Evolutionary conservation across 345 rosid genomes (phyloP), one percentile per base, ranked within the genome.

Genomic region (Adansonia digitata): DNA sequence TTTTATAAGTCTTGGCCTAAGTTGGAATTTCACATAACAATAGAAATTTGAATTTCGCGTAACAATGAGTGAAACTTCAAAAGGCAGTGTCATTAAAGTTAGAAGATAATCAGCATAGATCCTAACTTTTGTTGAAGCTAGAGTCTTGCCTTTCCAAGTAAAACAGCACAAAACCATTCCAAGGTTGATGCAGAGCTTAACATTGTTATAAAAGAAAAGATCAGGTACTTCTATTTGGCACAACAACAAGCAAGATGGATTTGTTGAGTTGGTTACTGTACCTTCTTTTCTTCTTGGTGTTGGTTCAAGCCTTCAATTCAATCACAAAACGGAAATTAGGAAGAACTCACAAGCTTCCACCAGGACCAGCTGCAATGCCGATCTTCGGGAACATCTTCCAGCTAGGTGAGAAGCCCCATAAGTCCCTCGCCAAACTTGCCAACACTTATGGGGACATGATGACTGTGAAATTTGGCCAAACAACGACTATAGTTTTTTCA

Each of bases 381-480:
- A 35, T 85, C 27, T 29, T 83, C 26, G 84, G 87, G 13, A 86
- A 86, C 82, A 77, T 86, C 73, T 70, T 85, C 4, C 60, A 82
- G 15, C 72, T 87, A 15, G 83, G 87, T 8, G 18, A 61, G 9
- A 3, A 34, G 2, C 35, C 52, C 10, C 51, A 65, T 5, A 40
- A 8, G 15, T 1, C 34, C 34, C 5, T 66, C 5, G 17, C 46
- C 5, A 63, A 35, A 9, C 46, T 63, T n/a, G 45, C 70, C 52
- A 24, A 24, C 7, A 22, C 12, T 22, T 9, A 65, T 40, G 51
- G 49, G 6, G 15, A 20, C 18, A 11, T 42, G 1, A 66, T 66
- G 52, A 40, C 51, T 66, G 13, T 66, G 52, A 22, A 66, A 22
- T 52, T 66, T 4, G 20, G 52, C 51, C 70, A 42, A 13, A 66